A percentile compares a stretch with the other conserved stretches of the same genome.
Evolutionary conservation across 2,329 filamentous ascomycete species (phyloP).

Genomic region (Catunica adiposa): DNA sequence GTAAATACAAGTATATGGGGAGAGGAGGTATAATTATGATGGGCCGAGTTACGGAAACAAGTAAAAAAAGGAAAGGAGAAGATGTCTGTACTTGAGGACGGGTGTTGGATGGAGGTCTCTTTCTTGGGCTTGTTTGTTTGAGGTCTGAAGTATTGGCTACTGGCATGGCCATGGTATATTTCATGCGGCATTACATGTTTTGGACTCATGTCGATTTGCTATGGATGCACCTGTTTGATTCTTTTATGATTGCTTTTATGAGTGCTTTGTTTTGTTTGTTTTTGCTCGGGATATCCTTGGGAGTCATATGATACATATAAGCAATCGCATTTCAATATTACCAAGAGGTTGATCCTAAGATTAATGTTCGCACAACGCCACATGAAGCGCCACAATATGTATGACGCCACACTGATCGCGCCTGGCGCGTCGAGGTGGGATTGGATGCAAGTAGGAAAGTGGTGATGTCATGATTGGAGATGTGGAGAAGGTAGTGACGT

Average conservation of each 20-base stretch:
- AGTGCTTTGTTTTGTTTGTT: neutral
- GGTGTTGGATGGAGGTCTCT: too few relatives aligned
- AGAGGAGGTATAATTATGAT: too few relatives aligned
- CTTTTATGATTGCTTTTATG: neutral
- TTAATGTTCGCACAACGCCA: neutral
- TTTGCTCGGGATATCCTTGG: too few relatives aligned
- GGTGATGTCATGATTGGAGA: neutral
- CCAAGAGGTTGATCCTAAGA: too few relatives aligned
- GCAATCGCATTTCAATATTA: too few relatives aligned
- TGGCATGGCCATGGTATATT: neutral
- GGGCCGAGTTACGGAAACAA: too few relatives aligned
- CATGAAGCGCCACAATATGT: neutral
- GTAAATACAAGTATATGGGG: too few relatives aligned
- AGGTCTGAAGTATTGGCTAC: neutral
- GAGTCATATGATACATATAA: too few relatives aligned
- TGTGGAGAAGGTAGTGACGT: neutral
- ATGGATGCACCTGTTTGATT: too few relatives aligned
- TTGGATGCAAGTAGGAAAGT: neutral
- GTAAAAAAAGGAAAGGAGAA: too few relatives aligned
- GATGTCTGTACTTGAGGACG: too few relatives aligned
- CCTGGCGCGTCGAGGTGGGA: neutral
- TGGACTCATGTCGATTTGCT: neutral
- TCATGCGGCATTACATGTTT: neutral
- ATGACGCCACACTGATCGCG: neutral
- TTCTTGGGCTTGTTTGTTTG: neutral